Evolutionary conservation across 768 basidiomycete species (phyloP), one percentile per base, ranked within the genome.

Genomic region (Phaeotremella fagi): DNA sequence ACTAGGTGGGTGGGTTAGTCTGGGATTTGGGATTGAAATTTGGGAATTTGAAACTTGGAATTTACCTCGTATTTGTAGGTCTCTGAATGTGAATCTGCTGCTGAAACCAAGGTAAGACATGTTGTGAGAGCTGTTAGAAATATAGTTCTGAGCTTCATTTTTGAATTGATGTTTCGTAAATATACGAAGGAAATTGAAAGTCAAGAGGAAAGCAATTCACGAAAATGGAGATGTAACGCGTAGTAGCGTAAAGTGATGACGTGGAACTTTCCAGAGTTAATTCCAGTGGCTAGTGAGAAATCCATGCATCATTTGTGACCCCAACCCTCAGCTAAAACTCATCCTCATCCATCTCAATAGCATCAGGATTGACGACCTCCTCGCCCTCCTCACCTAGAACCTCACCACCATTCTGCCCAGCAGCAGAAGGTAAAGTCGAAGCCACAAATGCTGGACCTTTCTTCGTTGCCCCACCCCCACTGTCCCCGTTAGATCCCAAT

Each of bases 391-490:
- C 60, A 28, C 38, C 57, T 2, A 75, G 79, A 12, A 76, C 78
- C 20, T 81, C 81, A 64, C 89, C 88, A 20, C 83, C 85, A 51
- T 69, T 62, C 24, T 69, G 66, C 31, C 66, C 68, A 54, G 64
- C 50, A 14, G 56, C 48, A 41, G 66, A 70, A 11, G 55, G 61
- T 28, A 71, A 46, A 15, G 70, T 67, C 38, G 43, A 52, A 33
- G 71, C 61, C 6, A 74, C 73, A 47, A 74, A 72, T 22, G 62
- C 54, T 33, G 70, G 70, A 45, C 57, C 64, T 37, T 45, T 48
- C 25, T 48, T 57, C 25, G 33, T 45, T 14, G 55, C 45, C 9
- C 23, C 58, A n/a, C n/a, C n/a, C n/a, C n/a, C n/a, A n/a, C n/a
- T n/a, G n/a, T n/a, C n/a, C n/a, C n/a, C n/a, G n/a, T n/a, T n/a